phyloP scores from a whole-genome alignment of 2,329 filamentous ascomycete genomes.

The Botrytis cinerea region DNA sequence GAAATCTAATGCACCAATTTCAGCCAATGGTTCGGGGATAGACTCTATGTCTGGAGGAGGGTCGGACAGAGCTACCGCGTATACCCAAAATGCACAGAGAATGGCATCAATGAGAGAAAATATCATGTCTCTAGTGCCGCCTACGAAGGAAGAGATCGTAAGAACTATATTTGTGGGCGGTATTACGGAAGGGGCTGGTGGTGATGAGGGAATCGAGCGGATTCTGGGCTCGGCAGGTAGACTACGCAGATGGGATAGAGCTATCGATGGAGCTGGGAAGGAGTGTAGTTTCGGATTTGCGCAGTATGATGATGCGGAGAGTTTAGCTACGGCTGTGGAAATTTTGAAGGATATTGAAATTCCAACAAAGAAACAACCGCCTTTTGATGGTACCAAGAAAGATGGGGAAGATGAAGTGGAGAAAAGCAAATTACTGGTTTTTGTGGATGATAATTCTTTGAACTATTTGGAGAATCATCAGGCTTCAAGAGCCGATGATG shows the following conservation, averaged over 20 bases:
- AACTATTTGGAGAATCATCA: constrained; percentile 86
- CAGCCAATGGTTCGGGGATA: constrained; percentile 47
- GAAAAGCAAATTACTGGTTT: constrained; percentile 69
- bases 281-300: constrained; percentile 91
- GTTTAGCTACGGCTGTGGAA: constrained; percentile 80
- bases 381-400: constrained; percentile 48
- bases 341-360: constrained; percentile 80
- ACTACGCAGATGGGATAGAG: constrained; percentile 82
- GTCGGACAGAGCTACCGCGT: not conserved
- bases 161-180: constrained; percentile 88
- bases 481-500: constrained; percentile 63
- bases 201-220: constrained; percentile 76
- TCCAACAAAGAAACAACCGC: constrained; percentile 72
- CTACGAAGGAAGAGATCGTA: constrained; percentile 85
- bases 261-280: constrained; percentile 73
- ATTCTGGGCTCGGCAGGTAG: constrained; percentile 76
- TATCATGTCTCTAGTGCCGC: constrained; percentile 73
- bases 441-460: constrained; percentile 78
- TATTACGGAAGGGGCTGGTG: constrained; percentile 75
- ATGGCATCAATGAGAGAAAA: constrained; percentile 66
- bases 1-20: constrained; percentile 54
- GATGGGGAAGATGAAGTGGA: constrained; percentile 51
- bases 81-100: constrained; percentile 59
- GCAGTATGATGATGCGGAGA: constrained; percentile 89
- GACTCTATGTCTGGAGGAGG: constrained; percentile 44